phyloP scores from a whole-genome alignment of 176 grass and related monocot genomes.

The Carex littledalei region DNA sequence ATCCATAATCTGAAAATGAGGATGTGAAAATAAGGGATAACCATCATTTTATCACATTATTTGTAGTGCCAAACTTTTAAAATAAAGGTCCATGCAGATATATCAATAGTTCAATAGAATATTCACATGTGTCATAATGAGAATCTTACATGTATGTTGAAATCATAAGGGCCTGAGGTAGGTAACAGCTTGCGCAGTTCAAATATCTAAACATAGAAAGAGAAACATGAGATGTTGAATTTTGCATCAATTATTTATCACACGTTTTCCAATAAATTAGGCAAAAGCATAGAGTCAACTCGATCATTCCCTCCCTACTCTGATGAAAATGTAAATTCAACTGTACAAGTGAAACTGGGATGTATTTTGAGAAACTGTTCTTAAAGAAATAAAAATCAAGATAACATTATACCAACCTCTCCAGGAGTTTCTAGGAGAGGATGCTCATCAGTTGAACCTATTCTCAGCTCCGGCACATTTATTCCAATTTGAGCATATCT shows the following conservation, averaged over 20 bases:
- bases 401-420: slow-evolving; percentile 38
- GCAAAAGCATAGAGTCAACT: neutral
- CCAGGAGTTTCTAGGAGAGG: slow-evolving; percentile 92
- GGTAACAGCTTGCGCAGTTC: slow-evolving; percentile 89
- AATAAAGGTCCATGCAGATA: neutral
- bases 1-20: slow-evolving; percentile 79
- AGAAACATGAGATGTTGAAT: slow-evolving; percentile 22
- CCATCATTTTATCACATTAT: neutral
- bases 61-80: neutral
- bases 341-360: neutral
- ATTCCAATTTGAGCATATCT: slow-evolving; percentile 56
- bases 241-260: neutral
- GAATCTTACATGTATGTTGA: slow-evolving; percentile 96
- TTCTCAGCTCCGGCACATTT: slow-evolving; percentile 46
- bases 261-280: neutral
- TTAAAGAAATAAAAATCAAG: neutral
- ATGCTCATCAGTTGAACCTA: slow-evolving; percentile 78
- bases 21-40: slow-evolving; percentile 7
- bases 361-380: neutral
- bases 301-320: neutral
- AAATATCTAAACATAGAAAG: slow-evolving; percentile 62
- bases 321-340: slow-evolving; percentile 10
- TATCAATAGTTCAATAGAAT: neutral
- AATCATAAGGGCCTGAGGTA: slow-evolving; percentile 83
- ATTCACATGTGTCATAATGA: slow-evolving; percentile 8